Conservation (phyloP, 2,329 filamentous ascomycete species). For the Colletotrichum magnum region DNA sequence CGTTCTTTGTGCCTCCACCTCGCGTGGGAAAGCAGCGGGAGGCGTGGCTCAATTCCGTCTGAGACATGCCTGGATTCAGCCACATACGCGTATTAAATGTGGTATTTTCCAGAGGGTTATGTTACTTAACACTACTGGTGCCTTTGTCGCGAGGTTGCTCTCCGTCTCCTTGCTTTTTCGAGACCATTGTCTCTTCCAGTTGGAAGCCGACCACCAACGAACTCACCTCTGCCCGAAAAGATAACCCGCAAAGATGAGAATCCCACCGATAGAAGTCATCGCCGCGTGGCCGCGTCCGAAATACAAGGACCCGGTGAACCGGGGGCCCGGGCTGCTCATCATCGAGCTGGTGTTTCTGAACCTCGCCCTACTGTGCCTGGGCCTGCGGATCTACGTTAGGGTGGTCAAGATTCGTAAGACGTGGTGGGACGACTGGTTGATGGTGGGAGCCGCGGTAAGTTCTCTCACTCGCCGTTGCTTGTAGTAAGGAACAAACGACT, state of each 20-base stretch:
- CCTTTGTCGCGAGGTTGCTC: no score
- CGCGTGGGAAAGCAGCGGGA: no score
- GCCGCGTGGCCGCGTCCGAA: slow-evolving; percentile 1
- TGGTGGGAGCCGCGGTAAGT: slow-evolving; percentile 55
- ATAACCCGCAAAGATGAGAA: slow-evolving; percentile 3
- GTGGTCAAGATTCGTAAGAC: slow-evolving; percentile 50
- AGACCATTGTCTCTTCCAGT: no score
- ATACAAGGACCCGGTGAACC: not conserved
- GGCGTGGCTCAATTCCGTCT: no score
- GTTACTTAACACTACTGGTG: no score
- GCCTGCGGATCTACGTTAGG: slow-evolving; percentile 55
- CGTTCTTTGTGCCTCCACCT: no score
- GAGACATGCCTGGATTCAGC: no score
- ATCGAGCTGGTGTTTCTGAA: slow-evolving; percentile 53
- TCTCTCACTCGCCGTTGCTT: not conserved
- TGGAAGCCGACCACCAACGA: no score
- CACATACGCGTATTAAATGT: no score
- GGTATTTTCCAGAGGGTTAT: no score
- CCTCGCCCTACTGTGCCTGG: slow-evolving; percentile 51
- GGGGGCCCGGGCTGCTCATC: slow-evolving; percentile 50
- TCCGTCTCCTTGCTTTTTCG: no score
- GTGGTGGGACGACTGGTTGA: slow-evolving; percentile 58
- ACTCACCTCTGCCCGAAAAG: no score
- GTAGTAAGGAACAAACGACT: not conserved
- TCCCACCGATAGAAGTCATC: slow-evolving; percentile 5